Evolutionary conservation across 345 rosid genomes (phyloP), one percentile per base, ranked within the genome.

Genomic region (Gossypium rotundifolium): DNA sequence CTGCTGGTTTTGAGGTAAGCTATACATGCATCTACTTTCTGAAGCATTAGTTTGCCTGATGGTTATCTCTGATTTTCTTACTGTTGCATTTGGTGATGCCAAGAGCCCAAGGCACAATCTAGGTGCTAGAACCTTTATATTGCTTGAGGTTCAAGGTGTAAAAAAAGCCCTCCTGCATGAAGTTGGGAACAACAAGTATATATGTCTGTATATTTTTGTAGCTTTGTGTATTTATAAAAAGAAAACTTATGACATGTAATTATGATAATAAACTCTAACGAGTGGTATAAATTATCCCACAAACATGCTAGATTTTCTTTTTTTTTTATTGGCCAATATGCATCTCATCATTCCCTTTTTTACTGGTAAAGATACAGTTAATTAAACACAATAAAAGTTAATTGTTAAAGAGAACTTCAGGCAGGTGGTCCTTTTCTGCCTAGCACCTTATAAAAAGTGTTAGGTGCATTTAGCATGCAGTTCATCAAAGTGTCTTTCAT

Each of bases 1-100:
- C 89, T 3, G 95, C 99, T 71, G 99, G 99, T 79, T 96, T 91
- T 84, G 98, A 93, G 98, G 99, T 89, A 79, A 84, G 90, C 66
- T 84, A 40, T 16, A 42, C 27, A 5, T 57, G 74, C 23, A 46
- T 23, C 11, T 44, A 45, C 9, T 57, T 58, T 46, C 10, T 25
- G 23, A 73, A 16, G 72, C 3, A 3, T 16, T 60, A 33, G 23
- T 60, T n/a, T 29, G 62, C 17, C 29, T 8, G 45, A 17, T 27
- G 62, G 61, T 53, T 53, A 5, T 17, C n/a, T n/a, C 11, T 33
- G 20, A 12, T 53, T 52, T 66, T n/a, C 42, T 6, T 1, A 17
- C 42, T 42, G 55, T 59, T 59, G 16, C 11, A 0, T 49, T 45
- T 16, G 25, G 55, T 52, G 20, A 8, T 52, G 60, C 60, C 27